Evolutionary conservation across 75 land plant genomes (phyloP), one percentile per base, ranked within the genome.

Genomic region (Pinus taeda): DNA sequence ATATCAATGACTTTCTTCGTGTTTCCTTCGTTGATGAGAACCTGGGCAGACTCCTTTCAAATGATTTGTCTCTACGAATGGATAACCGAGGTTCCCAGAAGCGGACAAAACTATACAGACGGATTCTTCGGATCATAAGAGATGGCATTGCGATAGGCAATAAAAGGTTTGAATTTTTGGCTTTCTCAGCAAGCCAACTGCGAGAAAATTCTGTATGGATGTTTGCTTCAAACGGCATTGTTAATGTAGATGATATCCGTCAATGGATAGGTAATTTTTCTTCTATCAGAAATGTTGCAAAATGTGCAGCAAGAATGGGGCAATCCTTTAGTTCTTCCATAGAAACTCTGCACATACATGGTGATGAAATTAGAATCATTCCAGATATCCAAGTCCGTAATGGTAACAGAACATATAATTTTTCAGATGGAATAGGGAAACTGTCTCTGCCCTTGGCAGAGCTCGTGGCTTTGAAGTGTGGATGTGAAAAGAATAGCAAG

Each of bases 401-500:
- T 7, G 24, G 15, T n/a, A 79, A 81, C 29, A 80, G 17, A 36
- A 74, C 57, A 18, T 92, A 92, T 65, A 76, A 73, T 17, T 96
- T 96, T 77, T 96, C 99, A 58, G 99, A 96, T 88, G 99, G 99
- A 6, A 94, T 94, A 76, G 99, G 99, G 8, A 96, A 96, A 75
- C 92, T 96, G 60, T 94, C 97, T 8, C 39, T 75, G 62, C 78
- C 75, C 4, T 96, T 96, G 79, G 97, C 99, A 13, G 78, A n/a
- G 39, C 66, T 62, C 62, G 93, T 96, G 26, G 87, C 95, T 36
- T 39, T 5, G 59, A 88, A 87, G 72, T 96, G 94, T 81, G 82
- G 80, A 45, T 67, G 49, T 39, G 59, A 82, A 17, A 82, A 81
- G 71, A 42, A 42, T 21, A 65, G 53, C 3, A 73, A 53, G 59